Conservation (phyloP, 2,329 filamentous ascomycete species). For the Trichoderma semiorbis region DNA sequence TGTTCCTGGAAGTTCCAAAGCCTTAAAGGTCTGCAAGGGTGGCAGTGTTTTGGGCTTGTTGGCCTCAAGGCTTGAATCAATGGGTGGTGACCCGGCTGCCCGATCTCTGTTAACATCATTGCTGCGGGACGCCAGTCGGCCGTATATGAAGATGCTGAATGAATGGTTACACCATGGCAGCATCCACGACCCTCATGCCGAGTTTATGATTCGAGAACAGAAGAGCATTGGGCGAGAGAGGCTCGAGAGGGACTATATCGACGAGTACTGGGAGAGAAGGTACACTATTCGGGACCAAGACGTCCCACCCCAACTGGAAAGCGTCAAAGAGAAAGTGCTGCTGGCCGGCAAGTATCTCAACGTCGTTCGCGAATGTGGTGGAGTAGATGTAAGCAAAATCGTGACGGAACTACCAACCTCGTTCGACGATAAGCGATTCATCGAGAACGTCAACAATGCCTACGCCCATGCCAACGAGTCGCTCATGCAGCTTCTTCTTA, state of each 20-base stretch:
- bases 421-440: slow-evolving; percentile 86
- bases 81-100: slow-evolving; percentile 91
- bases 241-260: slow-evolving; percentile 93
- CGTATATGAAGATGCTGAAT: slow-evolving; percentile 98
- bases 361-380: slow-evolving; percentile 93
- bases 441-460: slow-evolving; percentile 93
- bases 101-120: slow-evolving; percentile 76
- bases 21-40: slow-evolving; percentile 94
- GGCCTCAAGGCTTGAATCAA: slow-evolving; percentile 77
- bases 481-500: slow-evolving; percentile 83
- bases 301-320: slow-evolving; percentile 86
- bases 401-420: slow-evolving; percentile 84
- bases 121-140: slow-evolving; percentile 81
- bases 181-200: slow-evolving; percentile 88
- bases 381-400: slow-evolving; percentile 87
- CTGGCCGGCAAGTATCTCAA: slow-evolving; percentile 97
- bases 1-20: slow-evolving; percentile 71
- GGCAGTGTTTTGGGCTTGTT: slow-evolving; percentile 88
- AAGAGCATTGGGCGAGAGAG: slow-evolving; percentile 90
- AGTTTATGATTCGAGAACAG: slow-evolving; percentile 94
- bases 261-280: slow-evolving; percentile 98
- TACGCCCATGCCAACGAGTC: slow-evolving; percentile 96
- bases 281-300: slow-evolving; percentile 92
- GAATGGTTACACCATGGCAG: slow-evolving; percentile 97
- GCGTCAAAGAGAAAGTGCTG: slow-evolving; percentile 89